Conservation (phyloP, 257 asterid genomes). For the Ajuga chamaepitys region DNA sequence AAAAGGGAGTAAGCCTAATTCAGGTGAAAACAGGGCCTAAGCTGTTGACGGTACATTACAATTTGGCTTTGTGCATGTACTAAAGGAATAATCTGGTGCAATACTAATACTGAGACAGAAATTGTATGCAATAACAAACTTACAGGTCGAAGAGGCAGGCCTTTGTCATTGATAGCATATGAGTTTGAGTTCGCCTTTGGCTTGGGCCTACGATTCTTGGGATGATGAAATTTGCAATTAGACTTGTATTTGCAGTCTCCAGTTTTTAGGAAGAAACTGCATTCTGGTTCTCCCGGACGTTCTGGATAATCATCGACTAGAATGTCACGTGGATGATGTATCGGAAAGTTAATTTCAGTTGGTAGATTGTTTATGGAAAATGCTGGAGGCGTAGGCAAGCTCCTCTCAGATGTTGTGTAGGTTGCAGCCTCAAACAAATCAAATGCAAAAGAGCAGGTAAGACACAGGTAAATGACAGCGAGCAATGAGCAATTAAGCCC, state of each 20-base stretch:
- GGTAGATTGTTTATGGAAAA: constrained; percentile 51
- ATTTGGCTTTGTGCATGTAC: neutral
- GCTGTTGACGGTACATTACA: neutral
- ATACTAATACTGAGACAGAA: neutral
- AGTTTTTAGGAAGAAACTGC: constrained; percentile 74
- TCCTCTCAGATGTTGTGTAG: constrained; percentile 60
- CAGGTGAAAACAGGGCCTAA: too few relatives aligned
- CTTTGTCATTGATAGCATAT: constrained; percentile 63
- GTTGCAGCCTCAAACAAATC: constrained; percentile 42
- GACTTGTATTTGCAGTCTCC: constrained; percentile 87
- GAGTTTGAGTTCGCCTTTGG: constrained; percentile 26
- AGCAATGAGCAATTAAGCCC: neutral
- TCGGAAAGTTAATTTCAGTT: constrained; percentile 36
- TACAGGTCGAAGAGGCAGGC: constrained; percentile 97
- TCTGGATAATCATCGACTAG: constrained; percentile 68
- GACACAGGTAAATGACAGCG: constrained; percentile 9
- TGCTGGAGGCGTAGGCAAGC: constrained; percentile 92
- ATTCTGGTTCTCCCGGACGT: constrained; percentile 90
- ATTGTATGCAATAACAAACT: constrained; percentile 20
- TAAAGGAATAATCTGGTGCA: neutral
- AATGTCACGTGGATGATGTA: constrained; percentile 37
- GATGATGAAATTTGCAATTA: constrained; percentile 89
- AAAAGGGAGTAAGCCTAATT: too few relatives aligned
- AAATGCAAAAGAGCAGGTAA: constrained; percentile 22
- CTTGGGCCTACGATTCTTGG: constrained; percentile 44